Evolutionary conservation across 208 protist genomes (phyloP).

Genomic region (Tritrichomonas musculus): DNA sequence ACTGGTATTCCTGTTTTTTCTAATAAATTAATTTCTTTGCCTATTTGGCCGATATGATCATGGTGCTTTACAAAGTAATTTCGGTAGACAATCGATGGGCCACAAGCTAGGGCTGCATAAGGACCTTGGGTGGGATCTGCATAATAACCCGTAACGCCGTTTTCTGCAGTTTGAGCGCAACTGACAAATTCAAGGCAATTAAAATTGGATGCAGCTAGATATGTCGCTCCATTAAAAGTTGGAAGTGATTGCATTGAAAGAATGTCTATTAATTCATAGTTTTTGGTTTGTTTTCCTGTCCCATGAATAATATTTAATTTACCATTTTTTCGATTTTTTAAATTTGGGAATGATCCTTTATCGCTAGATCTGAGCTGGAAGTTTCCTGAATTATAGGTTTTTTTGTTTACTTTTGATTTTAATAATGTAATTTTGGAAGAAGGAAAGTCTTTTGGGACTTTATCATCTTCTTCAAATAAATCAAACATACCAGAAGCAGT

Average conservation of each 20-base stretch:
- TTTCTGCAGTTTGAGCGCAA: neutral
- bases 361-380: neutral
- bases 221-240: too few species aligned
- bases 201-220: neutral
- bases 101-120: neutral
- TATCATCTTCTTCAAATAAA: neutral
- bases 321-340: neutral
- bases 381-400: neutral
- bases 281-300: neutral
- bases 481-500: neutral
- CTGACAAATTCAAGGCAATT: constrained; percentile 7
- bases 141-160: neutral
- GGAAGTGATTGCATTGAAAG: neutral
- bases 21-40: neutral
- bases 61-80: neutral
- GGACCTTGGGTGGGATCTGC: neutral
- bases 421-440: too few species aligned
- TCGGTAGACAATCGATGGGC: neutral
- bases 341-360: too few species aligned
- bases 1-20: neutral
- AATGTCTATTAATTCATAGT: neutral
- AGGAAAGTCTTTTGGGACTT: too few species aligned
- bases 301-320: neutral
- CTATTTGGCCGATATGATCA: too few species aligned
- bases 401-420: neutral